These are phyloP conservation scores for Trichoderma simmonsii DNA, from an alignment of 2,329 filamentous ascomycete species.

Conservation along the genomic window DNA sequence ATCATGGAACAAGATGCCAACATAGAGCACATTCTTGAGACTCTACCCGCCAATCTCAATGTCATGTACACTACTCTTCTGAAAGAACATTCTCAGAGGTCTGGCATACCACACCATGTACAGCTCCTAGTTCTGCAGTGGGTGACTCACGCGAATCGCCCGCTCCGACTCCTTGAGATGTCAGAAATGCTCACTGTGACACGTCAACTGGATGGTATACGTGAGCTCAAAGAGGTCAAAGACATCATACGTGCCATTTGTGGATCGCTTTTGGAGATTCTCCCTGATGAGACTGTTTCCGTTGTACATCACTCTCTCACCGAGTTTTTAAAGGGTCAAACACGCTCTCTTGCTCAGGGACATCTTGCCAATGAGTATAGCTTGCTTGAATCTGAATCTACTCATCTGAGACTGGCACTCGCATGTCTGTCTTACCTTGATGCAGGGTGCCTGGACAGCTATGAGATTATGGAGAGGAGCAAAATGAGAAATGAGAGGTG, in stretches of 20 bases:
- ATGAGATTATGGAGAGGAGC: background rate
- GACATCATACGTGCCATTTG: constrained; percentile 37
- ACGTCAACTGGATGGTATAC: background rate
- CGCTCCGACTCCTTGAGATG: constrained; percentile 42
- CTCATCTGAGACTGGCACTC: constrained; percentile 24
- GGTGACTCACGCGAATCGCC: constrained; percentile 40
- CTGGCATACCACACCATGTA: constrained; percentile 30
- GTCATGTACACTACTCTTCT: constrained; percentile 41
- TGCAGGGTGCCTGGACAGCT: constrained; percentile 20
- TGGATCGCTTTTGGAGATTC: constrained; percentile 43
- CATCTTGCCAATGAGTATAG: constrained; percentile 13
- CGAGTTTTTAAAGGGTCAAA: constrained; percentile 37
- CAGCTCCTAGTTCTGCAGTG: constrained; percentile 40
- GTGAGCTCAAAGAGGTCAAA: constrained; percentile 27
- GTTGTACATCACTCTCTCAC: constrained; percentile 48
- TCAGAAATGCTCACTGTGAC: constrained; percentile 29
- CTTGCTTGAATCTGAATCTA: constrained; percentile 20
- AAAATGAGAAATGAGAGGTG: background rate
- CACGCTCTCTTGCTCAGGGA: background rate
- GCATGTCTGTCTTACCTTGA: constrained; percentile 19
- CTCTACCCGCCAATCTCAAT: constrained; percentile 36
- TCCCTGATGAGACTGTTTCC: constrained; percentile 42
- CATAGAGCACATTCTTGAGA: constrained; percentile 27
- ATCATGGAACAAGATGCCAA: constrained; percentile 28
- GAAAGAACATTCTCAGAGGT: constrained; percentile 34